A percentile compares a stretch with the other conserved stretches of the same genome.
Evolutionary conservation across 495 filamentous ascomycete genomes (phyloP).

Genomic region (Podospora comata): DNA sequence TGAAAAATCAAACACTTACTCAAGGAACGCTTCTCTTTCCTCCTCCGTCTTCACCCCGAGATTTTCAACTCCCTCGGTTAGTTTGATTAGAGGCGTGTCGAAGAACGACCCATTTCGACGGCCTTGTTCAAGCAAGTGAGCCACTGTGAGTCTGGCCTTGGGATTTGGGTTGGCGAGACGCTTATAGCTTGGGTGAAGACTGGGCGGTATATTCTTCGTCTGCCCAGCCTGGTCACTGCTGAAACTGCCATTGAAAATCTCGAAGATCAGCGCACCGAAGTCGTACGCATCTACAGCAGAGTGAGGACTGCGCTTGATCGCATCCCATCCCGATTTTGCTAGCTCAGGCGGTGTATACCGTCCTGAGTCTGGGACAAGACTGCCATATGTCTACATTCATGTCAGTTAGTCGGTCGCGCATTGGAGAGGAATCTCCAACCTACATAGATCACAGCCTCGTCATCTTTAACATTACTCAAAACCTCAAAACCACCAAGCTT

Average conservation of each 20-base stretch:
- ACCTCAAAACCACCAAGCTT: slow-evolving; percentile 92
- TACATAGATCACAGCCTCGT: slow-evolving; percentile 88
- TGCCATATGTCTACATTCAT: slow-evolving; percentile 67
- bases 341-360: slow-evolving; percentile 85
- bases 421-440: background rate
- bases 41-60: slow-evolving; percentile 80
- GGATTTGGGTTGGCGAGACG: slow-evolving; percentile 83
- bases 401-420: slow-evolving; percentile 13
- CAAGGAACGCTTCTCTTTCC: slow-evolving; percentile 82
- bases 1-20: slow-evolving; percentile 50
- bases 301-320: slow-evolving; percentile 76
- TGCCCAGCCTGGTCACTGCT: slow-evolving; percentile 72
- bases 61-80: slow-evolving; percentile 89
- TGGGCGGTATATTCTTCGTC: slow-evolving; percentile 81
- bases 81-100: slow-evolving; percentile 82
- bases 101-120: slow-evolving; percentile 81
- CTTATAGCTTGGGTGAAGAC: slow-evolving; percentile 86
- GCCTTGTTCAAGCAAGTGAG: slow-evolving; percentile 87
- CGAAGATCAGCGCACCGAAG: slow-evolving; percentile 78
- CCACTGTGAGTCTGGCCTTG: slow-evolving; percentile 77
- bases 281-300: slow-evolving; percentile 82
- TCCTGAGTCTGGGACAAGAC: slow-evolving; percentile 75
- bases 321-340: slow-evolving; percentile 80
- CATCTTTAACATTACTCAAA: slow-evolving; percentile 91
- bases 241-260: slow-evolving; percentile 86